Conservation (phyloP, 768 basidiomycete species). For the Leccinum imitatum region DNA sequence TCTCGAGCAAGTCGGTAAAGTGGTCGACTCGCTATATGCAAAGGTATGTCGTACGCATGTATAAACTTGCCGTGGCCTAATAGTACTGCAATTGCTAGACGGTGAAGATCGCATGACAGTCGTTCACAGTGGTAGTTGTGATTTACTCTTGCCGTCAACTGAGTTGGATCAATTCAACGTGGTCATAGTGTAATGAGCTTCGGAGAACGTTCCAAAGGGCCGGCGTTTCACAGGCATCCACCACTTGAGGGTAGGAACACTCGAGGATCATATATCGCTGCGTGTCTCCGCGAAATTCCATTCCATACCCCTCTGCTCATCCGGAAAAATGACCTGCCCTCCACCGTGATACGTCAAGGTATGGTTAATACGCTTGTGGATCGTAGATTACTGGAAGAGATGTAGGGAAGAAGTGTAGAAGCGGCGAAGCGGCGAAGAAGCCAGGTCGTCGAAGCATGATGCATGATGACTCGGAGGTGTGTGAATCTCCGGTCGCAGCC, state of each 20-base stretch:
- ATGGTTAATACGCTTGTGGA: no score
- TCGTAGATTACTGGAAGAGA: no score
- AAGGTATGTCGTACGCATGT: slow-evolving; percentile 47
- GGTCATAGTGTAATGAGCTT: background rate
- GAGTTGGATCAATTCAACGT: background rate
- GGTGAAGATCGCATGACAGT: slow-evolving; percentile 42
- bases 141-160: background rate
- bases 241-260: background rate
- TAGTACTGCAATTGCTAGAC: slow-evolving; percentile 31
- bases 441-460: no score
- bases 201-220: background rate
- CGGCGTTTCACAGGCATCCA: background rate
- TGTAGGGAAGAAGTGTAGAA: no score
- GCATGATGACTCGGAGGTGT: no score
- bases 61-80: background rate
- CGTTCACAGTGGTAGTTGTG: background rate
- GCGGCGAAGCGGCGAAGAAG: no score
- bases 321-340: no score
- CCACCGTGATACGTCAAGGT: no score
- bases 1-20: slow-evolving; percentile 85
- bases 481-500: no score
- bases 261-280: no score
- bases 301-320: no score
- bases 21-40: slow-evolving; percentile 91
- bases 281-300: no score